Base-by-base conservation (phyloP, 805 yeast genomes). In the Candida krabiensis region DNA sequence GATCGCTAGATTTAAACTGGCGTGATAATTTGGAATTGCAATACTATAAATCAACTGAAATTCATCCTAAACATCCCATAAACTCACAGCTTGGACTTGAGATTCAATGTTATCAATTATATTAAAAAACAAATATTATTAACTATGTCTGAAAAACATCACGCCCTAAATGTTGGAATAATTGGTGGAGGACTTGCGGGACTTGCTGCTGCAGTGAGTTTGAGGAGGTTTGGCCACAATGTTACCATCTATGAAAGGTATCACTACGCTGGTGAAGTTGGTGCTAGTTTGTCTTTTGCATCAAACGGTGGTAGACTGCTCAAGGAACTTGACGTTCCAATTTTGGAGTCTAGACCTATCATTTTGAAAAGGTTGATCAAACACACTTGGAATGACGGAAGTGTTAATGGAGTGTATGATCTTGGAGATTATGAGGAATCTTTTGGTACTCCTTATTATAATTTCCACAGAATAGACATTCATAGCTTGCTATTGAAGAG, bases 181-280 rank as follows among this genome's bases (percentile, higher is more conserved):
- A 42, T 55, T 21, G 62, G 62, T 13, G 61, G 56, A 16, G 62
- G 62, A 4, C 38, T 57, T 9, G 62, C 53, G 11, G 62, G 62
- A 2, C 47, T 57, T 5, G 43, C 55, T 14, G 50, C 56, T 19
- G 62, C 58, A 8, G 33, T 56, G 8, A 49, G 59, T 19, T 23
- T 57, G 36, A 43, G 60, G 31, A 45, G 54, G 35, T 49, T 36
- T 22, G 62, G 62, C 18, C 61, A 55, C 37, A 41, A 45, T 6
- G 61, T 56, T 9, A 49, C 43, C 18, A 47, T 58, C 13, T 58
- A 49, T 37, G 63, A 58, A 38, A 36, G 61, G 30, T 56, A 56
- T 32, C 56, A 56, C 30, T 58, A 44, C 26, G 59, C 53, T 6
- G 61, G 61, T 8, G 63, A 58, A 39, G 61, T 58, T 9, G 63